Conservation (phyloP, 257 asterid species). For the Gardenia jasminoides region DNA sequence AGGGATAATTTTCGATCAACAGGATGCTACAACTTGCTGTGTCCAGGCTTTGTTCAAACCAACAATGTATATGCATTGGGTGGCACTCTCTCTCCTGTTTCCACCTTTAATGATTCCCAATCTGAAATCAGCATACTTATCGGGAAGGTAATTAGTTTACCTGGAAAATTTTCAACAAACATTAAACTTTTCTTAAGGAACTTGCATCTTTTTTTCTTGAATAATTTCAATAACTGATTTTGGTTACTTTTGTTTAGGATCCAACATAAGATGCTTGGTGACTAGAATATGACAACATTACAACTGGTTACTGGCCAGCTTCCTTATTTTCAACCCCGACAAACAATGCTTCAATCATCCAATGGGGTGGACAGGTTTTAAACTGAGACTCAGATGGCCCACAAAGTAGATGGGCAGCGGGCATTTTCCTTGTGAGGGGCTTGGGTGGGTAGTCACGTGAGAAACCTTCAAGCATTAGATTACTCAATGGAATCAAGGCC, state of each 20-base stretch:
- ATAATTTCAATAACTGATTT: not conserved
- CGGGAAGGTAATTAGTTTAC: conserved; percentile 31
- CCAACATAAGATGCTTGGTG: conserved; percentile 15
- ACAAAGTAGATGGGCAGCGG: conserved; percentile 28
- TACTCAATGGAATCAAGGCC: conserved; percentile 7
- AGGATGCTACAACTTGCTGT: conserved; percentile 33
- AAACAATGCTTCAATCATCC: conserved; percentile 9
- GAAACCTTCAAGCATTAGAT: conserved; percentile 16
- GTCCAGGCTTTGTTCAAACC: conserved; percentile 36
- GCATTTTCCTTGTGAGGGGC: conserved; percentile 19
- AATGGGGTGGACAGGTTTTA: conserved; percentile 23
- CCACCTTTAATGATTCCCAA: conserved; percentile 22
- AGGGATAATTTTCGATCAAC: conserved; percentile 29
- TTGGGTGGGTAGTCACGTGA: conserved; percentile 17
- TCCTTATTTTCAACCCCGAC: conserved; percentile 13
- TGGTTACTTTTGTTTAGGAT: not conserved
- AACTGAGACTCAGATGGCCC: conserved; percentile 9
- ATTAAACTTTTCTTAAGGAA: too few species aligned
- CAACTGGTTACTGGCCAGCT: conserved; percentile 24
- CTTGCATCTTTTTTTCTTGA: not conserved
- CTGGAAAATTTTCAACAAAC: too few species aligned
- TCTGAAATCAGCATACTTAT: conserved; percentile 24
- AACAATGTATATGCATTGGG: conserved; percentile 23
- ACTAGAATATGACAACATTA: conserved; percentile 7
- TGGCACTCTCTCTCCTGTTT: conserved; percentile 19